phyloP scores from a whole-genome alignment of 1,139 yeast species.

The Yamadazyma kanchanaburiensis region DNA sequence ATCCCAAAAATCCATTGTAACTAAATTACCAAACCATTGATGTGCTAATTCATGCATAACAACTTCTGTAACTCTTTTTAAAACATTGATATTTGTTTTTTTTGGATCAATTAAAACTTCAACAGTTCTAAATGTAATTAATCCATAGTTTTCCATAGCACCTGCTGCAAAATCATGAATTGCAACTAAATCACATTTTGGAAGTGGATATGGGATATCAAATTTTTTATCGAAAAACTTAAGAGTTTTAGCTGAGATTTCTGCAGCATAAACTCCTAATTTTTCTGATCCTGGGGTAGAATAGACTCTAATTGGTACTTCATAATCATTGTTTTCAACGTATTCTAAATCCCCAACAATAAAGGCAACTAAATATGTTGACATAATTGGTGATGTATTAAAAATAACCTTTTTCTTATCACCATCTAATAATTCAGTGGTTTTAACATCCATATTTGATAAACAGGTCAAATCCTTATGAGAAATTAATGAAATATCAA shows the following conservation, averaged over 20 bases:
- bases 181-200: slow-evolving; percentile 56
- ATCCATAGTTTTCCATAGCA: slow-evolving; percentile 64
- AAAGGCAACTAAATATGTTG: slow-evolving; percentile 77
- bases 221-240: slow-evolving; percentile 49
- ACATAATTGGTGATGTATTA: slow-evolving; percentile 66
- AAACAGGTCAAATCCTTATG: slow-evolving; percentile 60
- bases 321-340: slow-evolving; percentile 61
- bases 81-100: slow-evolving; percentile 40
- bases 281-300: slow-evolving; percentile 52
- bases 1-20: slow-evolving; percentile 66
- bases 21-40: slow-evolving; percentile 64
- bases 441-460: slow-evolving; percentile 74
- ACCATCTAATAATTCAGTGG: slow-evolving; percentile 40
- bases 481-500: slow-evolving; percentile 63
- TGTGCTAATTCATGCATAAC: slow-evolving; percentile 64
- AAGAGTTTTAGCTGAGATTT: slow-evolving; percentile 50
- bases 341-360: slow-evolving; percentile 75
- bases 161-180: slow-evolving; percentile 58
- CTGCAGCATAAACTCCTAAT: slow-evolving; percentile 48
- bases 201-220: slow-evolving; percentile 58
- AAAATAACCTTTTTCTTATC: slow-evolving; percentile 51
- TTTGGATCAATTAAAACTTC: slow-evolving; percentile 49
- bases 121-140: slow-evolving; percentile 52
- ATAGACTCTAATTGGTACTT: slow-evolving; percentile 58
- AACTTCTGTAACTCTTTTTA: slow-evolving; percentile 55